Evolutionary conservation across 192 early-diverging fungal species (phyloP), one percentile per base, ranked within the genome.

Genomic region (Geranomyces michiganensis): DNA sequence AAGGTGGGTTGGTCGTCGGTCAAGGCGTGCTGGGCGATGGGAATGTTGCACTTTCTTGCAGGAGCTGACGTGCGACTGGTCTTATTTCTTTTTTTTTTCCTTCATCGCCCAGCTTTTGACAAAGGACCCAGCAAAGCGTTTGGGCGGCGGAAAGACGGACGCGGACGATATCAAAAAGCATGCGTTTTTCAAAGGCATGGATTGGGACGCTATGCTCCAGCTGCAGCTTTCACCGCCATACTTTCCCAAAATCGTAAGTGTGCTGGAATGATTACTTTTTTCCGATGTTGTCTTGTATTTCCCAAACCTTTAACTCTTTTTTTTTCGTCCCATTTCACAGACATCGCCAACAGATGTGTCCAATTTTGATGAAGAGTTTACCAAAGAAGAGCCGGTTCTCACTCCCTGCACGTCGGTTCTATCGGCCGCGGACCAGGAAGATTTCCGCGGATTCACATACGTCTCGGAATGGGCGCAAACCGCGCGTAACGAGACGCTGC

Each of bases 281-380:
- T 49, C 19, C 36, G 65, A 0, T 56, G 41, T n/a, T 15, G 4
- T 26, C 15, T 26, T 36, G 22, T 56, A 17, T 61, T 29, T 29
- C n/a, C 44, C 36, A 10, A 10, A 24, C 19, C 24, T 53, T 10
- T 61, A 7, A 32, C 7, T 60, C 31, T 60, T 32, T 60, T 60
- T 3, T 19, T 60, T 33, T 60, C 24, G 12, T 26, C 26, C n/a
- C n/a, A n/a, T n/a, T n/a, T 30, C 27, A 56, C 73, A 87, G 85
- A 81, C 70, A 0, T 81, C 84, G 27, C 84, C 90, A 60, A 88
- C 91, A 17, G 97, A 99, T 73, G 90, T 92, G 14, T 97, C 95
- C 43, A 98, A 98, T 89, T 99, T 99, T 90, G 97, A 99, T 73
- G 88, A 90, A 21, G 96, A 99, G 83, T 99, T 99, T 71, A 99